phyloP scores from a whole-genome alignment of 1,139 yeast genomes.

The Maudiozyma humilis region DNA sequence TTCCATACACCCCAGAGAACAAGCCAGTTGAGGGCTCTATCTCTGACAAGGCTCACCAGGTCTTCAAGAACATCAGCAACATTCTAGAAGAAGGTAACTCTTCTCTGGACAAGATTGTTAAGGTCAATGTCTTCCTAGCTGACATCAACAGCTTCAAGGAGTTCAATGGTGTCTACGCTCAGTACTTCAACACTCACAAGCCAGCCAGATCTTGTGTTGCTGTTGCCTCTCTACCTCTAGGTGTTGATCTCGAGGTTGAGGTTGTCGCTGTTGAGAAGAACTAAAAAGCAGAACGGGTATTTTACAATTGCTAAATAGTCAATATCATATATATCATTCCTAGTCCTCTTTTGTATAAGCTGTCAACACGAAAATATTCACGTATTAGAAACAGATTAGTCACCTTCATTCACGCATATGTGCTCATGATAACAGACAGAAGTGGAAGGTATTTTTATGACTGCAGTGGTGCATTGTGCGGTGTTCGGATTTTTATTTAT shows the following conservation, averaged over 20 bases:
- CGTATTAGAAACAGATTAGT: too few species aligned
- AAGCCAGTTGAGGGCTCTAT: constrained; percentile 70
- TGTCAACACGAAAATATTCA: not conserved
- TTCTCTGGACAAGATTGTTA: constrained; percentile 70
- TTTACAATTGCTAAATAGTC: not conserved
- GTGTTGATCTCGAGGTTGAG: constrained; percentile 66
- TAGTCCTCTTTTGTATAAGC: not conserved
- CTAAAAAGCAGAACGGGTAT: not conserved
- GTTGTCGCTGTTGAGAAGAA: constrained; percentile 60
- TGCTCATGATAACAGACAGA: too few species aligned
- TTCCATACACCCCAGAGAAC: constrained; percentile 80
- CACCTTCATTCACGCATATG: too few species aligned
- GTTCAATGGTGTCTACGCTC: constrained; percentile 75
- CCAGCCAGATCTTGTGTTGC: constrained; percentile 97
- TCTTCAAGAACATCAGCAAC: constrained; percentile 63
- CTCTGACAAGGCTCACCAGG: constrained; percentile 79
- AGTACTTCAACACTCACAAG: constrained; percentile 71
- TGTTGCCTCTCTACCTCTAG: constrained; percentile 77
- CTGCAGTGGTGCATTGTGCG: too few species aligned
- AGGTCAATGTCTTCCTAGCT: constrained; percentile 79
- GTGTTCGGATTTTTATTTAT: too few species aligned
- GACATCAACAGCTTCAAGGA: constrained; percentile 78
- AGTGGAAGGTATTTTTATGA: too few species aligned
- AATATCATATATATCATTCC: not conserved
- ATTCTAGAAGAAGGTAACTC: constrained; percentile 80